Conservation (phyloP, 257 asterid species). For the Fraxinus anomala region DNA sequence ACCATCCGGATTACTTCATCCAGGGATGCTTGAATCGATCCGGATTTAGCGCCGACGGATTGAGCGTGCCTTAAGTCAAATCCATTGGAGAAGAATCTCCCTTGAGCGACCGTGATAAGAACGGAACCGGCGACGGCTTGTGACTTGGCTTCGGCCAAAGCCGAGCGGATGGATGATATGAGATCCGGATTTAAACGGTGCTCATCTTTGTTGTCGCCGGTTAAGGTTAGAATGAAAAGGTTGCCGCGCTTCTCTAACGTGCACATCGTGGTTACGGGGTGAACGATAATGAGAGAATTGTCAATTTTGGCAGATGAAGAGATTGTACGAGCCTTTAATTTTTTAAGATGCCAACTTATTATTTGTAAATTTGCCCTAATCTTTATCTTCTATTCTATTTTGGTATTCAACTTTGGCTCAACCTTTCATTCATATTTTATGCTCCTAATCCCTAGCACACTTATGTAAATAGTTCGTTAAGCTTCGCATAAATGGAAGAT, state of each 20-base stretch:
- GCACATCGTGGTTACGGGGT: constrained; percentile 47
- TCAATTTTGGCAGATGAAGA: background rate
- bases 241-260: constrained; percentile 68
- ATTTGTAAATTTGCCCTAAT: too few relatives aligned
- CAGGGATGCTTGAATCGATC: constrained; percentile 46
- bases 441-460: too few relatives aligned
- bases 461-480: too few relatives aligned
- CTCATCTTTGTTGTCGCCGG: constrained; percentile 51
- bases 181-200: constrained; percentile 68
- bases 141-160: constrained; percentile 57
- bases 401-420: background rate
- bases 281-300: background rate
- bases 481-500: too few relatives aligned
- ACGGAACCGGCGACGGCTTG: constrained; percentile 67
- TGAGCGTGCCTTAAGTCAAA: constrained; percentile 75
- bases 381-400: too few relatives aligned
- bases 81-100: constrained; percentile 86
- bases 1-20: constrained; percentile 60
- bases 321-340: background rate
- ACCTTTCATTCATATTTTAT: background rate
- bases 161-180: constrained; percentile 59
- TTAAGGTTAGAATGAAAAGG: constrained; percentile 64
- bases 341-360: background rate
- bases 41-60: constrained; percentile 48
- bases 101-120: constrained; percentile 62